phyloP scores from a whole-genome alignment of 78 protist species.

The Dictyostelium capitatum region DNA sequence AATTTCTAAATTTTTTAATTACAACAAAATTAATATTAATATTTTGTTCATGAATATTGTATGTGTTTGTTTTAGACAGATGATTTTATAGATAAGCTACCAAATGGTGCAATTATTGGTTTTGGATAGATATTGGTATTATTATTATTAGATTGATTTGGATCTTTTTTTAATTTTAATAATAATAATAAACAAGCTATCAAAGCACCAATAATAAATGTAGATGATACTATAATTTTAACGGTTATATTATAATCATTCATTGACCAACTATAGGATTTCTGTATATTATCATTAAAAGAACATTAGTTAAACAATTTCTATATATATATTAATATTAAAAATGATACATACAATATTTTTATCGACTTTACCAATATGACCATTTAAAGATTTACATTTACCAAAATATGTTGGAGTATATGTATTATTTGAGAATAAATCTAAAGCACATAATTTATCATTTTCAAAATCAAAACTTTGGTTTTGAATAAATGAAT shows the following conservation, averaged over 20 bases:
- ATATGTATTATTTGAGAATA: neutral
- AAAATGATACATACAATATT: neutral
- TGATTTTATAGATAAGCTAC: no score
- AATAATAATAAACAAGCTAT: neutral
- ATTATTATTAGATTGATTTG: neutral
- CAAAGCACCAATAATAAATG: neutral
- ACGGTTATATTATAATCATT: neutral
- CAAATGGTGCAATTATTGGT: neutral
- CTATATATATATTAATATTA: neutral
- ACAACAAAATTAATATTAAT: no score
- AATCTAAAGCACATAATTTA: neutral
- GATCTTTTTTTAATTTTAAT: constrained; percentile 11
- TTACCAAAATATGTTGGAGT: neutral
- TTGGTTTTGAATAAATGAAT: neutral
- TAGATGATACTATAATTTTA: neutral
- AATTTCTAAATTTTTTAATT: no score
- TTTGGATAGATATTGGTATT: neutral
- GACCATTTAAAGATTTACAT: constrained; percentile 9
- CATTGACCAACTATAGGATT: no score
- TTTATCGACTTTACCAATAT: neutral
- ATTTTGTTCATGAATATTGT: no score
- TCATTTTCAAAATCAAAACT: neutral
- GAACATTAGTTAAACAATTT: no score
- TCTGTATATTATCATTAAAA: no score
- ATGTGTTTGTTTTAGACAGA: no score